A percentile compares a stretch with the other conserved stretches of the same genome.
Conservation (phyloP, 352 stramenopile species). For the Blastocystis sp. region DNA sequence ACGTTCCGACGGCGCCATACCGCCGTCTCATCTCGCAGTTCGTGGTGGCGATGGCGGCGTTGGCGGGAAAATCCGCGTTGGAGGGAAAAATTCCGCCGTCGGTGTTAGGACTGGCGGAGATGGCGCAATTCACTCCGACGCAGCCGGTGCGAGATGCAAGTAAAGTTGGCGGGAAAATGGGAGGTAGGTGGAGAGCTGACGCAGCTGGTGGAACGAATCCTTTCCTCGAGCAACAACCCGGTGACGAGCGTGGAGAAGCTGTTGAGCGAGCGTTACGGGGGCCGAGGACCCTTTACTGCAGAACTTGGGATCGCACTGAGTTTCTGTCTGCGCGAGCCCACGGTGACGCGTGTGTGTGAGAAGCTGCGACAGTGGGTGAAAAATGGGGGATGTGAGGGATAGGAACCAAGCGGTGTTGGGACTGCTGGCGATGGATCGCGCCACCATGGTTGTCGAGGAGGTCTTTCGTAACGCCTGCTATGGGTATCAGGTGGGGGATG, state of each 20-base stretch:
- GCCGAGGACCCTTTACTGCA: background rate
- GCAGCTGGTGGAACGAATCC: background rate
- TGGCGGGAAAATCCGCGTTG: background rate
- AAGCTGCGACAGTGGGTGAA: background rate
- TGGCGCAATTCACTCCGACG: constrained; percentile 1
- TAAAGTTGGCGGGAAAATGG: background rate
- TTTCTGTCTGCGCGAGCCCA: background rate
- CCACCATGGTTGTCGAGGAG: constrained; percentile 30
- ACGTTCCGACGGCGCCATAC: background rate
- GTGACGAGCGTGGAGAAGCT: constrained; percentile 1
- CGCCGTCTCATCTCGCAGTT: constrained; percentile 39
- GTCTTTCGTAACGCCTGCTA: constrained; percentile 2
- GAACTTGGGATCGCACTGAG: constrained; percentile 20
- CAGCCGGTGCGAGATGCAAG: constrained; percentile 16
- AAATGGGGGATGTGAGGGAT: background rate
- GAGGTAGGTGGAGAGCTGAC: background rate
- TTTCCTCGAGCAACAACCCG: background rate
- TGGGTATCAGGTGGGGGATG: background rate
- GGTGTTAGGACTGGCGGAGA: background rate
- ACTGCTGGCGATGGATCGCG: constrained; percentile 5
- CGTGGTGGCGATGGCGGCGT: background rate
- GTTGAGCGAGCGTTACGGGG: background rate
- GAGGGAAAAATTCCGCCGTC: background rate
- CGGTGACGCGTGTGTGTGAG: background rate
- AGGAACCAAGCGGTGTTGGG: background rate